These are phyloP conservation scores for Neodidymelliopsis sp. DNA, from an alignment of 2,329 filamentous ascomycete genomes.

Conservation along the genomic window DNA sequence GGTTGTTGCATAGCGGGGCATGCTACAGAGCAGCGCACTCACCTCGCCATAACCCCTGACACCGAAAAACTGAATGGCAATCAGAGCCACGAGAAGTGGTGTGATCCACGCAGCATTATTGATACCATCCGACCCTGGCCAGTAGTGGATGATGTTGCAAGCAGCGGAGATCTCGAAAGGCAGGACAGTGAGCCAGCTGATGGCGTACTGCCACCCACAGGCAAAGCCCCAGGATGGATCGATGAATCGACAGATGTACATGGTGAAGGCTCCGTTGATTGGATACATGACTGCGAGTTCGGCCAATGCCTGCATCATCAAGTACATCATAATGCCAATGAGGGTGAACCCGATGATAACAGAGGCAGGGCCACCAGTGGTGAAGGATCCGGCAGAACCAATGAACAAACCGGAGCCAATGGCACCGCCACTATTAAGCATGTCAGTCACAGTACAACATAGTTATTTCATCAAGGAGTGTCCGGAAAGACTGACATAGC, in stretches of 20 bases:
- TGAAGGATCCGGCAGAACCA: conserved; percentile 54
- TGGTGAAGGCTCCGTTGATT: conserved; percentile 52
- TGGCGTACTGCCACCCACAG: conserved; percentile 46
- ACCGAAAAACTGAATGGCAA: conserved; percentile 43
- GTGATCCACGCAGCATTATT: conserved; percentile 38
- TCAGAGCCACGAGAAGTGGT: conserved; percentile 37
- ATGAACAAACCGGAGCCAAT: conserved; percentile 67
- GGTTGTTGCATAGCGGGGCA: not conserved
- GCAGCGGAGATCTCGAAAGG: conserved; percentile 47
- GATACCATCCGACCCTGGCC: conserved; percentile 22
- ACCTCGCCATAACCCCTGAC: conserved; percentile 51
- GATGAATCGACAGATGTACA: conserved; percentile 51
- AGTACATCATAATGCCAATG: conserved; percentile 15
- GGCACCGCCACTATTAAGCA: conserved; percentile 55
- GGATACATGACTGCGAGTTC: conserved; percentile 53
- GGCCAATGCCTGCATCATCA: conserved; percentile 52
- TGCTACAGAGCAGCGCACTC: conserved; percentile 1
- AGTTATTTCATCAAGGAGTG: not conserved
- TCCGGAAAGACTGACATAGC: conserved; percentile 50
- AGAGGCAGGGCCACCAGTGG: conserved; percentile 15
- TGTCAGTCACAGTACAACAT: not conserved
- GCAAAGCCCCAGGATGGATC: conserved; percentile 52
- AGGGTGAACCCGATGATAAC: conserved; percentile 22
- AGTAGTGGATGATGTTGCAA: conserved; percentile 43
- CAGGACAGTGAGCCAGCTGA: conserved; percentile 41